Evolutionary conservation across 208 protist genomes (phyloP), one percentile per base, ranked within the genome.

Genomic region (Leishmania braziliensis): DNA sequence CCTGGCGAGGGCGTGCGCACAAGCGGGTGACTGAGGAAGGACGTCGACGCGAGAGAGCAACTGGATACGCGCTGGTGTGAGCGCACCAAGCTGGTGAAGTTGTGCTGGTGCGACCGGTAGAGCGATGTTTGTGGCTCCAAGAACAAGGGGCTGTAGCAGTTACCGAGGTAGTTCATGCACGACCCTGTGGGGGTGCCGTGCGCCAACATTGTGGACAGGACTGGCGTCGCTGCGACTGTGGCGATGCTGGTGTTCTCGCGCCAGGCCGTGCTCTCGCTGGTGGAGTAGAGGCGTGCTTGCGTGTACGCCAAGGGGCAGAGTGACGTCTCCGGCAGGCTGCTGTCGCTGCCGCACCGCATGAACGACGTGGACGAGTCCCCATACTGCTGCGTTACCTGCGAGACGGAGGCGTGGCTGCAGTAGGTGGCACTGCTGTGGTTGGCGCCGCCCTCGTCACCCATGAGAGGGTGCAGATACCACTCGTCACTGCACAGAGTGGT

Each of bases 211-310:
- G 81, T 56, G 3, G 70, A 77, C n/a, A 80, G 20, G 16, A 62
- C 75, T 1, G 81, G 75, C 5, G 75, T 80, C 18, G 76, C 23
- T 9, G 81, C 71, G n/a, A 66, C 50, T 3, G 81, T 54, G 33
- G 53, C 53, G 12, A 65, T 36, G 12, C 68, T 36, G 36, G 51
- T 80, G 70, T 80, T 60, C 60, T 84, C 81, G 48, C 77, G 53
- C 81, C 81, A 84, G 50, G 75, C 69, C 23, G 75, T 84, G 60
- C 54, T 84, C 70, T 77, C 81, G 51, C 81, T 84, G 5, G 76
- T 36, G 36, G 81, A 50, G 76, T 80, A 81, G 76, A 69, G 76
- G 70, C 71, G 76, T 29, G 81, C 62, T 20, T 60, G 48, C 23
- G 62, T 36, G 69, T 80, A 74, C 14, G 46, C 56, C 75, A 51